These are phyloP conservation scores for Sarocladium strictum DNA, from an alignment of 2,329 filamentous ascomycete genomes.

Conservation along the genomic window DNA sequence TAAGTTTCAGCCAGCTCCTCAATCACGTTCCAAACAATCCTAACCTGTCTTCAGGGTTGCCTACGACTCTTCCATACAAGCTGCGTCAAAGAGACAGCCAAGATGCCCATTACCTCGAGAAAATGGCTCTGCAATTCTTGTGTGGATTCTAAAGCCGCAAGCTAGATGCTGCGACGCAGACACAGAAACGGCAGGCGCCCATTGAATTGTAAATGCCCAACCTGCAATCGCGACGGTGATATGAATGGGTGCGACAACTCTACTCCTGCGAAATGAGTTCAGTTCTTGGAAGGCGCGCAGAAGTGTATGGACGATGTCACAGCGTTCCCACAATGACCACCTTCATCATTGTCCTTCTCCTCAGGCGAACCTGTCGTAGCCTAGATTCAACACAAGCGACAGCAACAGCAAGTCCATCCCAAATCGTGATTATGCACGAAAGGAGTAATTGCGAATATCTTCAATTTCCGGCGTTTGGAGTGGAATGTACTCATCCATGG, in stretches of 20 bases:
- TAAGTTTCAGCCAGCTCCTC: slow-evolving; percentile 28
- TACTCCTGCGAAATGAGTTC: neutral
- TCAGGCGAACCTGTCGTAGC: neutral
- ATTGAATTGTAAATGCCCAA: neutral
- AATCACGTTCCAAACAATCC: slow-evolving; percentile 9
- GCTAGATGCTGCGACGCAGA: slow-evolving; percentile 16
- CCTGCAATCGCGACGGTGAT: neutral
- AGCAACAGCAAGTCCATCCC: no score
- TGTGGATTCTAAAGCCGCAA: slow-evolving; percentile 16
- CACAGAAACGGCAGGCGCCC: neutral
- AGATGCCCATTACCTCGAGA: slow-evolving; percentile 27
- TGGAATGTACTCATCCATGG: no score
- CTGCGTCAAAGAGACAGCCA: slow-evolving; percentile 32
- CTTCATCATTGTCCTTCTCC: neutral
- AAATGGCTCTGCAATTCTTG: slow-evolving; percentile 42
- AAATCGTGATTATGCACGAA: no score
- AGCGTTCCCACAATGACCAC: neutral
- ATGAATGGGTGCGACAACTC: neutral
- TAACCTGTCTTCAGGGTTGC: neutral
- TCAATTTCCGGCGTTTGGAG: no score
- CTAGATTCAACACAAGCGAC: neutral
- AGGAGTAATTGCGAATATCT: no score
- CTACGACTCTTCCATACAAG: slow-evolving; percentile 29
- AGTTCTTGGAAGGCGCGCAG: no score
- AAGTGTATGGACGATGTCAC: neutral